Base-by-base conservation (phyloP, 2,329 filamentous ascomycete genomes). In the Fusarium algeriense region DNA sequence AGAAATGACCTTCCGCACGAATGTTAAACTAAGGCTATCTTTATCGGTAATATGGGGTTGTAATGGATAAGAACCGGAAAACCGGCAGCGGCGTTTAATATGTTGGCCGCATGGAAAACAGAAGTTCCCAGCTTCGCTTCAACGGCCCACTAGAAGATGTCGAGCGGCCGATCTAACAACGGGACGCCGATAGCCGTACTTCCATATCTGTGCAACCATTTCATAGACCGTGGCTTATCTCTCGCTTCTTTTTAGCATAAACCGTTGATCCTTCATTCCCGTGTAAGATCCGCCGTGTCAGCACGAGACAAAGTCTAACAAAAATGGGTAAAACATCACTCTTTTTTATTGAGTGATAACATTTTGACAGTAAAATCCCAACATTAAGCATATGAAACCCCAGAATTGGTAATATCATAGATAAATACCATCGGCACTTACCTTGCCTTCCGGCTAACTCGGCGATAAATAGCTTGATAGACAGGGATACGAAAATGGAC, bases 371-470 rank as follows among this genome's bases (percentile, higher is more conserved):
- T 17, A 23, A 26, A 38, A 26, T n/a, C 38, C 8, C 23, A 15
- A 38, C 9, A 6, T 52, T 52, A 26, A 52, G 48, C 48, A 38
- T 38, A 54, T 43, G 19, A 35, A 10, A 7, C 17, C 20, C 45
- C 35, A n/a, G 26, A 7, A 26, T 20, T 55, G 20, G 15, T 55
- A 40, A 28, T 41, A 23, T 37, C 7, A 7, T n/a, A n/a, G 6
- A 44, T 46, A n/a, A 54, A 34, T n/a, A 38, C 2, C 15, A 45
- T 37, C 50, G 59, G 59, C 12, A 45, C 46, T 40, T 59, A 8
- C 20, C 35, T 17, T 43, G 26, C 7, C 32, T 43, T n/a, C 37
- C 62, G 62, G 64, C 41, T 67, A 61, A 67, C 7, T 67, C 64
- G 64, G 64, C 62, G 41, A 67, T 38, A 50, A 28, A 50, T 41